These are phyloP conservation scores for Lachnellula cervina DNA, from an alignment of 2,329 filamentous ascomycete species.

Conservation along the genomic window DNA sequence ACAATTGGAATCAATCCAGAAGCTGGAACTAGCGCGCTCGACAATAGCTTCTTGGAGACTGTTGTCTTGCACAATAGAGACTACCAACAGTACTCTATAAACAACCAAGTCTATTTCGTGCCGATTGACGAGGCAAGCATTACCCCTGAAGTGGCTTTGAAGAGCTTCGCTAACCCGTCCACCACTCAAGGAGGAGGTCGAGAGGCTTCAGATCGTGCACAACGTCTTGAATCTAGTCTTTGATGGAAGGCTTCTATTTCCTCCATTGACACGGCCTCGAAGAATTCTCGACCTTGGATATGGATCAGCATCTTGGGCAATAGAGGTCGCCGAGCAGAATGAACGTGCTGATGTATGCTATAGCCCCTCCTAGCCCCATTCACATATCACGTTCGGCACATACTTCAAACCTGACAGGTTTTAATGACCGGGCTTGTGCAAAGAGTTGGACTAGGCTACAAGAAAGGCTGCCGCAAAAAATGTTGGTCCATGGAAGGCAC, in stretches of 20 bases:
- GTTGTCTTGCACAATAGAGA: conserved; percentile 56
- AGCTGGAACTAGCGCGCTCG: conserved; percentile 44
- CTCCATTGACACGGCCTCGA: conserved; percentile 53
- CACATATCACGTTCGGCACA: neutral
- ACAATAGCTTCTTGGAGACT: conserved; percentile 54
- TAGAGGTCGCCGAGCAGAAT: conserved; percentile 60
- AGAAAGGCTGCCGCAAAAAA: too few relatives aligned
- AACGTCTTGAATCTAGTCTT: conserved; percentile 58
- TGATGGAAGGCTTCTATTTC: conserved; percentile 63
- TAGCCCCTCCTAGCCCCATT: neutral
- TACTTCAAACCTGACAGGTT: neutral
- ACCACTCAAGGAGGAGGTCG: conserved; percentile 55
- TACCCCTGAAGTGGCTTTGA: neutral
- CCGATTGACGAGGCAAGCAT: conserved; percentile 64
- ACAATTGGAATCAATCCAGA: conserved; percentile 34
- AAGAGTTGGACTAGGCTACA: neutral
- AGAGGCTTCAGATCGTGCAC: conserved; percentile 61
- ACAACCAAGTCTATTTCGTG: conserved; percentile 60
- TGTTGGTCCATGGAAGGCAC: neutral
- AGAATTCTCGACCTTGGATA: conserved; percentile 69
- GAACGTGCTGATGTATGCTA: conserved; percentile 58
- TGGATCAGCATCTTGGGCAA: conserved; percentile 66
- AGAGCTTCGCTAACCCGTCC: neutral
- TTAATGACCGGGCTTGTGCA: neutral
- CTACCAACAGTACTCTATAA: conserved; percentile 63